Conservation (phyloP, 1,284 basidiomycete genomes). For the Acaromyces ingoldii region DNA sequence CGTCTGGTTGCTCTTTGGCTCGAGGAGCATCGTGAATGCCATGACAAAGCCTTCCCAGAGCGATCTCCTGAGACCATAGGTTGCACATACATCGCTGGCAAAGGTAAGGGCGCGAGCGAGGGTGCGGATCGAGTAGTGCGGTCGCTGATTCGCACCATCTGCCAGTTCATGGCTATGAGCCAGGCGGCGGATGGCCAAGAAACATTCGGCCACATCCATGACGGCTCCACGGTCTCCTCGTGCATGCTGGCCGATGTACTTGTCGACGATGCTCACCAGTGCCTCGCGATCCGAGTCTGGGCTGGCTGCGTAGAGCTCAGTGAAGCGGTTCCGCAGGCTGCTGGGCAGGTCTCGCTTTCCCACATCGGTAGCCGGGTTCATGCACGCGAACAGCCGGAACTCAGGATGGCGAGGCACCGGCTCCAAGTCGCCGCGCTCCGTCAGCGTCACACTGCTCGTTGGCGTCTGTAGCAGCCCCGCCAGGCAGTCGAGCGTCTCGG, state of each 20-base stretch:
- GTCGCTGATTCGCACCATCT: conserved; percentile 89
- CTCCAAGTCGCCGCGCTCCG: conserved; percentile 87
- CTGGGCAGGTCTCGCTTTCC: conserved; percentile 95
- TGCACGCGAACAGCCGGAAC: conserved; percentile 95
- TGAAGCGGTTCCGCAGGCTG: conserved; percentile 84
- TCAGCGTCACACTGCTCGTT: conserved; percentile 81
- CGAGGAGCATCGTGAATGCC: conserved; percentile 94
- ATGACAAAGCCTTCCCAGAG: conserved; percentile 95
- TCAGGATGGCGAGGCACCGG: conserved; percentile 85
- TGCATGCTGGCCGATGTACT: conserved; percentile 81
- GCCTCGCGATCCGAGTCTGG: conserved; percentile 91
- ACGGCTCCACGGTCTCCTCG: conserved; percentile 82
- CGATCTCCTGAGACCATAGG: conserved; percentile 72
- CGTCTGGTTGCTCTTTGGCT: conserved; percentile 66
- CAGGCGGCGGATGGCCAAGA: conserved; percentile 74
- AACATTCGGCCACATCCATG: conserved; percentile 88
- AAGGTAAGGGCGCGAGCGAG: conserved; percentile 86
- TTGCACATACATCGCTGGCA: conserved; percentile 71
- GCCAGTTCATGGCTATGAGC: conserved; percentile 76
- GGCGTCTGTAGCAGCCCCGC: conserved; percentile 79
- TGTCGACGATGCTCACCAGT: conserved; percentile 75
- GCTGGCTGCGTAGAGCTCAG: conserved; percentile 88
- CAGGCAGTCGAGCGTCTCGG: conserved; percentile 92
- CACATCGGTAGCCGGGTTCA: conserved; percentile 99
- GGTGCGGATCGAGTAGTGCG: conserved; percentile 96